Base-by-base conservation (phyloP, 2,329 filamentous ascomycete genomes). In the Septoria linicola region DNA sequence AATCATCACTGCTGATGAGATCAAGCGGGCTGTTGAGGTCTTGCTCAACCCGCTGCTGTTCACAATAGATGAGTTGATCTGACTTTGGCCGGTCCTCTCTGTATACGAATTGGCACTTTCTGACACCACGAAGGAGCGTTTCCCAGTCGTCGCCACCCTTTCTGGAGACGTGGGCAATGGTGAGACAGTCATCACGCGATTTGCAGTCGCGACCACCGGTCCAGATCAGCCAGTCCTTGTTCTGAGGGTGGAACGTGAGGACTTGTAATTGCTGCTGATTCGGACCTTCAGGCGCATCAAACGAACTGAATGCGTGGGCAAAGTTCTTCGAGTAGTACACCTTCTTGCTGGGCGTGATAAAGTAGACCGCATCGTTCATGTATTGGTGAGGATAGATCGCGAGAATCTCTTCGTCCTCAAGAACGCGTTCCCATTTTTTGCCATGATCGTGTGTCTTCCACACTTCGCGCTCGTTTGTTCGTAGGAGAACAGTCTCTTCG, bases 221-320 rank as follows among this genome's bases (percentile, higher is more conserved):
- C 90, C 91, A 97, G 55, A 99, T 87, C 36, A 97, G 76, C 89
- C 90, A 96, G 63, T 96, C 87, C 66, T 85, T 87, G 63, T 87
- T 81, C 60, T 86, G 82, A 1, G 90, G 87, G 63, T 99, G 93
- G 73, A 99, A 99, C 30, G 78, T 76, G 60, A 88, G 69, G 35
- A 90, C 77, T 14, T 81, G 78, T 3, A 76, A 61, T 4, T 65
- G 65, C 5, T 73, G 65, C 14, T 63, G 69, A 70, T 78, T 79
- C n/a, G 79, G 77, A 58, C 80, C 79, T 35, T 80, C 76, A 1
- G 85, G 87, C 2, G 85, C 82, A 52, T 88, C 71, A 70, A 96
- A 95, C 41, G 75, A 77, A 66, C 88, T 81, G 60, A 93, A 87
- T 57, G 76, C 84, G 34, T 83, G 75, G 14, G 88, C 91, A 46